These are phyloP conservation scores for Cladobotryum mycophilum DNA, from an alignment of 2,329 filamentous ascomycete species.

Conservation along the genomic window DNA sequence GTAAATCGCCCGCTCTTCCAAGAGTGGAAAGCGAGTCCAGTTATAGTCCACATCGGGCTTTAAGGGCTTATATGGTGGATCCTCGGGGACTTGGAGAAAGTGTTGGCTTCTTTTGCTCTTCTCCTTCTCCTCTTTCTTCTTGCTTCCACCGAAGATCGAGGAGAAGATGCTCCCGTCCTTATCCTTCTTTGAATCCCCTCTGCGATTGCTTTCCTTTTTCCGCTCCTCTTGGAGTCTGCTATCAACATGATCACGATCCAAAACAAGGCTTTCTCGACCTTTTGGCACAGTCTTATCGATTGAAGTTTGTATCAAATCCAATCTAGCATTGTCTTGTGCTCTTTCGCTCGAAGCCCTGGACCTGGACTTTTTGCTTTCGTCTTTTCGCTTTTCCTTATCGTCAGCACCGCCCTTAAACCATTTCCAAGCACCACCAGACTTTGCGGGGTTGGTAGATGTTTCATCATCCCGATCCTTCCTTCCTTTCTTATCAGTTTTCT, in stretches of 20 bases:
- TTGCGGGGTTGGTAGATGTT: conserved; percentile 55
- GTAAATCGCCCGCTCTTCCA: conserved; percentile 96
- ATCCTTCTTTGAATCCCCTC: conserved; percentile 77
- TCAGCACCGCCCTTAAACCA: conserved; percentile 77
- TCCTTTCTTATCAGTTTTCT: conserved; percentile 65
- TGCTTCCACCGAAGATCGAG: conserved; percentile 82
- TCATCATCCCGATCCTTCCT: conserved; percentile 67
- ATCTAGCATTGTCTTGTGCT: conserved; percentile 68
- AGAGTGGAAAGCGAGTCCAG: conserved; percentile 90
- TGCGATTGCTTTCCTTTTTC: conserved; percentile 72
- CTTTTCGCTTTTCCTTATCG: conserved; percentile 55
- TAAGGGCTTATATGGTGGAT: conserved; percentile 63
- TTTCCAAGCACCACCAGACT: conserved; percentile 63
- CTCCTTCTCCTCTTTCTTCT: conserved; percentile 79
- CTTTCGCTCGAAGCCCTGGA: conserved; percentile 51
- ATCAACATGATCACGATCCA: conserved; percentile 72
- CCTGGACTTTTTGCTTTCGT: conserved; percentile 62
- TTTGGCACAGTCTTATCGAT: conserved; percentile 63
- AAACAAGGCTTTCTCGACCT: conserved; percentile 74
- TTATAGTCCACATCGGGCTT: conserved; percentile 90
- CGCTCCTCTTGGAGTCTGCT: conserved; percentile 71
- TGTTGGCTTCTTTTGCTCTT: conserved; percentile 66
- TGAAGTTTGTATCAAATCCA: conserved; percentile 82
- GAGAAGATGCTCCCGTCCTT: conserved; percentile 92
- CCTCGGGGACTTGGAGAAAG: conserved; percentile 71